Evolutionary conservation across 2,329 filamentous ascomycete species (phyloP), one percentile per base, ranked within the genome.

Genomic region (Penicillium expansum): DNA sequence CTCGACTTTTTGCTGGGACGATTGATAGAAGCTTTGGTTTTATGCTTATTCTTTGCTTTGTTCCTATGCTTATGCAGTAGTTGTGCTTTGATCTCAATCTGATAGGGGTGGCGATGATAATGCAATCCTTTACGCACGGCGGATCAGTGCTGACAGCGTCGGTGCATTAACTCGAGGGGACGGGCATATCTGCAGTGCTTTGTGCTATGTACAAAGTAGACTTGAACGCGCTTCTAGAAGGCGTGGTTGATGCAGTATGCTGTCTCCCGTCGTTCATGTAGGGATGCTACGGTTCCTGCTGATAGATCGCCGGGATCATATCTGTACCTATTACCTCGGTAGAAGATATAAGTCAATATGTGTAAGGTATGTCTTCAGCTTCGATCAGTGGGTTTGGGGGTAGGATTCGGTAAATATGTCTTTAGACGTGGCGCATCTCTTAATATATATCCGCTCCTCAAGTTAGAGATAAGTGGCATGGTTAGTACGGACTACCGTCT

Each of bases 201-300:
- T 52, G 48, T 56, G 48, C 20, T 56, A 52, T 56, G 49, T 47
- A 45, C 33, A 52, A 30, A 29, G 35, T 52, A 41, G 29, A 55
- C 20, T 14, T 50, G 44, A 44, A 35, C 44, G 20, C 29, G 14
- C 54, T 56, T 56, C 41, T 38, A 52, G 48, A 51, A 52, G 29
- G 20, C 27, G 22, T 47, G 48, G 54, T 45, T 41, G 48, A 47
- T 52, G 54, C 54, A 56, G 48, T 56, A 56, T 56, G 54, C 54
- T 56, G 54, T 52, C 41, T 56, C 42, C 54, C 54, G 48, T 48
- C 27, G 48, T 56, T 55, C 29, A 52, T 56, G 54, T 56, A 52
- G 54, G 54, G 27, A 44, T 56, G 20, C 48, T 47, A 37, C 18
- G 29, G 54, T 56, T 47, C 54, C 54, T 56, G 54, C 48, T 54